A percentile compares a stretch with the other conserved stretches of the same genome.
phyloP scores from a whole-genome alignment of 1,284 basidiomycete genomes.

The Ceratobasidium sp. region DNA sequence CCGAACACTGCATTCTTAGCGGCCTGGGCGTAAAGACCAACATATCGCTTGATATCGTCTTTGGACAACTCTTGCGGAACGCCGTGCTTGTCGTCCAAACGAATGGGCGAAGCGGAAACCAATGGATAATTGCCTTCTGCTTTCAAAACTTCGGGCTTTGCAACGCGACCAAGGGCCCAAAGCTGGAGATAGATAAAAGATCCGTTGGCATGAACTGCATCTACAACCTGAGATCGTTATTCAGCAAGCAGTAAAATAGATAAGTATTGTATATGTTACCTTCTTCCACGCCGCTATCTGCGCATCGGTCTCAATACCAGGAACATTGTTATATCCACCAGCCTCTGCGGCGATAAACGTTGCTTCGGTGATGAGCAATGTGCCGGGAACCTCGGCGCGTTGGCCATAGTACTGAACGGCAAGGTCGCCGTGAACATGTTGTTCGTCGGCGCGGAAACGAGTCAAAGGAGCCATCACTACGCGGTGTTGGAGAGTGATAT shows the following conservation, averaged over 20 bases:
- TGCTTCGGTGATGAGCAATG: constrained; percentile 53
- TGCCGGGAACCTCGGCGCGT: constrained; percentile 48
- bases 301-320: constrained; percentile 50
- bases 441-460: constrained; percentile 50
- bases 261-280: constrained; percentile 30
- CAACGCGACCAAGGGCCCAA: constrained; percentile 56
- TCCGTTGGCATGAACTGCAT: constrained; percentile 56
- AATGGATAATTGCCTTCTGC: constrained; percentile 45
- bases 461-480: constrained; percentile 55
- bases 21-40: constrained; percentile 54
- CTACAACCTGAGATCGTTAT: constrained; percentile 46
- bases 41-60: constrained; percentile 51
- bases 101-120: constrained; percentile 48
- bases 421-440: constrained; percentile 44
- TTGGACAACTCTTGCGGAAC: constrained; percentile 47
- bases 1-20: constrained; percentile 55
- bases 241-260: background rate
- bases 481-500: constrained; percentile 50
- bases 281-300: constrained; percentile 53
- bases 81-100: constrained; percentile 46
- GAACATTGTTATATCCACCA: constrained; percentile 48
- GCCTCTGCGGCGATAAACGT: constrained; percentile 52
- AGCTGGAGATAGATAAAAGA: constrained; percentile 55
- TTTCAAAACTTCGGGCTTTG: constrained; percentile 46
- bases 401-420: constrained; percentile 50